phyloP scores from a whole-genome alignment of 345 rosid genomes.

The Sonneratia alba region DNA sequence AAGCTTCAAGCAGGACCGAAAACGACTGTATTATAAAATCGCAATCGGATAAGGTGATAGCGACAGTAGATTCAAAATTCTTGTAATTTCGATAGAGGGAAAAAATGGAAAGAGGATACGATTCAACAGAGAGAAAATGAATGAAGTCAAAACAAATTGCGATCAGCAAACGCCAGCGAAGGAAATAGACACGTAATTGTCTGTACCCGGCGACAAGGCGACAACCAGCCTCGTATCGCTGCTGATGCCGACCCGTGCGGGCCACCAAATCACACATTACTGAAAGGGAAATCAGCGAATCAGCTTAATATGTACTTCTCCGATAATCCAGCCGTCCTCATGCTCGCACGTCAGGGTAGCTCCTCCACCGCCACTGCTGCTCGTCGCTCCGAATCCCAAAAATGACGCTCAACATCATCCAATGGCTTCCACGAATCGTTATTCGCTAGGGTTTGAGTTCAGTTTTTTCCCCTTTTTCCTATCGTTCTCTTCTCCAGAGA shows the following conservation, averaged over 20 bases:
- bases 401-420: conserved; percentile 6
- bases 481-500: background rate
- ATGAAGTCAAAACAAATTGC: background rate
- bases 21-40: background rate
- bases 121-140: background rate
- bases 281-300: background rate
- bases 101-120: background rate
- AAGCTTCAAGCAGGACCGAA: background rate
- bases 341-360: background rate
- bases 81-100: background rate
- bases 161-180: background rate
- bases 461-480: background rate
- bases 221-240: conserved; percentile 74
- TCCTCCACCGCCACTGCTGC: background rate
- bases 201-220: conserved; percentile 62
- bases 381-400: background rate
- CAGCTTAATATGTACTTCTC: background rate
- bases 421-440: conserved; percentile 8
- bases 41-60: background rate
- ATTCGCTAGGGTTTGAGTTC: conserved; percentile 6
- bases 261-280: conserved; percentile 86
- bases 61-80: background rate
- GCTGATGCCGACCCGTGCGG: conserved; percentile 96
- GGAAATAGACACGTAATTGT: background rate
- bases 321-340: background rate